These are phyloP conservation scores for Trichoderma endophyticum DNA, from an alignment of 2,329 filamentous ascomycete genomes.

Conservation along the genomic window DNA sequence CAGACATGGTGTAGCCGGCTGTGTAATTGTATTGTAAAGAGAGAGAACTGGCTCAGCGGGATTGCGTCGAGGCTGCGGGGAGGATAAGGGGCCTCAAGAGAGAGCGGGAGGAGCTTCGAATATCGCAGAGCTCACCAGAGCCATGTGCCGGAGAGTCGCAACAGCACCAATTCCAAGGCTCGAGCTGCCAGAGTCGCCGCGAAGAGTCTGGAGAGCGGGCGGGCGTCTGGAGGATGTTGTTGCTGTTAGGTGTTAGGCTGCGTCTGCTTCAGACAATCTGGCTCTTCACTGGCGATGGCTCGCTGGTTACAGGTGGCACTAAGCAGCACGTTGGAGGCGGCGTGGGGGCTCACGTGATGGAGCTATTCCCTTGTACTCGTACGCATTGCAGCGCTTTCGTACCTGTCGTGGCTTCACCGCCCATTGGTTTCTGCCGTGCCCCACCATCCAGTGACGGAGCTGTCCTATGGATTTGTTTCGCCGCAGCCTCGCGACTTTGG, in stretches of 20 bases:
- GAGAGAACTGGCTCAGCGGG: slow-evolving; percentile 21
- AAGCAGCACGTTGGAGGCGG: slow-evolving; percentile 27
- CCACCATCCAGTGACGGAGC: slow-evolving; percentile 22
- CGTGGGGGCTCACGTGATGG: slow-evolving; percentile 32
- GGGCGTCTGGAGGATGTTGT: slow-evolving; percentile 25
- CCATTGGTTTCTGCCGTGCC: slow-evolving; percentile 18
- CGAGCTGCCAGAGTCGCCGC: slow-evolving; percentile 30
- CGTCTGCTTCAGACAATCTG: slow-evolving; percentile 17
- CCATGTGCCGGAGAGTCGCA: slow-evolving; percentile 30
- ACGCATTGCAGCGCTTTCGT: neutral
- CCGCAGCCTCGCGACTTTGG: slow-evolving; percentile 16
- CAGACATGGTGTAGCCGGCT: slow-evolving; percentile 68
- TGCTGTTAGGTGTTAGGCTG: slow-evolving; percentile 1
- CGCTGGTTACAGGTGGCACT: slow-evolving; percentile 41
- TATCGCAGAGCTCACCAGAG: slow-evolving; percentile 26
- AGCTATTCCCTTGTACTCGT: neutral
- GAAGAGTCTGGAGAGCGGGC: slow-evolving; percentile 34
- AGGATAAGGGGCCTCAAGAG: slow-evolving; percentile 31
- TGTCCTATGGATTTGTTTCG: neutral
- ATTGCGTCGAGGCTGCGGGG: slow-evolving; percentile 31
- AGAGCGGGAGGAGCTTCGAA: slow-evolving; percentile 24
- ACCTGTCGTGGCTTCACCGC: slow-evolving; percentile 10
- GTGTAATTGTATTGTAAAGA: neutral
- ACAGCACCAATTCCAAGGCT: slow-evolving; percentile 29
- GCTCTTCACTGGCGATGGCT: slow-evolving; percentile 15